These are phyloP conservation scores for Suillus subalutaceus DNA, from an alignment of 768 basidiomycete genomes.

Conservation along the genomic window DNA sequence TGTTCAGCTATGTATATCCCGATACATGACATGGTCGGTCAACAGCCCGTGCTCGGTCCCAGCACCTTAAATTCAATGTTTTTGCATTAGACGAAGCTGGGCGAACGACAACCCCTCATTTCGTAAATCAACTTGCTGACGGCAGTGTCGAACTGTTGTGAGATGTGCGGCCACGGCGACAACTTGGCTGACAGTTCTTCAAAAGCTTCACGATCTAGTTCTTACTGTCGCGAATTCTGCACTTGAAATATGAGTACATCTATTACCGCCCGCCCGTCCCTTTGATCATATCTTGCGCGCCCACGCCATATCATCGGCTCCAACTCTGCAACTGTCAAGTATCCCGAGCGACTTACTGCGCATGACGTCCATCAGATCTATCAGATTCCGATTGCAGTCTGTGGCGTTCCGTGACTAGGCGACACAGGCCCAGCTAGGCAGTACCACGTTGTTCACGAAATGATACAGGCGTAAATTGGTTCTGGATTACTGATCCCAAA, in stretches of 20 bases:
- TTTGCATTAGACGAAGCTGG: background rate
- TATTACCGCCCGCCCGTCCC: background rate
- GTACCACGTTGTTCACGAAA: background rate
- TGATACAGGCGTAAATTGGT: background rate
- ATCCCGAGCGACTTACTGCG: background rate
- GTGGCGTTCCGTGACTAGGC: background rate
- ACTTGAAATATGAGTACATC: too few species aligned
- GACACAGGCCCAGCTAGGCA: background rate
- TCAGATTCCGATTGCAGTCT: too few species aligned
- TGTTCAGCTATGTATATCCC: background rate
- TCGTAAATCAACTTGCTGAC: slow-evolving; percentile 47
- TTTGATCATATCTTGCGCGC: background rate
- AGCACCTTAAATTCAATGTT: background rate
- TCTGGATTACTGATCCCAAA: background rate
- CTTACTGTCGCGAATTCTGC: background rate
- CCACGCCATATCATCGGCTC: background rate
- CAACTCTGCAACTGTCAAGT: background rate
- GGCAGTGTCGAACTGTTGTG: slow-evolving; percentile 16
- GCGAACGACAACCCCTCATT: slow-evolving; percentile 50
- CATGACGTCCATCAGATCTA: background rate
- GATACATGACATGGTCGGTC: background rate
- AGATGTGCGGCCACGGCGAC: slow-evolving; percentile 12
- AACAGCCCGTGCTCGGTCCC: slow-evolving; percentile 13
- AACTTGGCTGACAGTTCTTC: background rate
- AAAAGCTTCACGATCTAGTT: background rate